These are phyloP conservation scores for Penicillium herquei DNA, from an alignment of 495 filamentous ascomycete genomes.

Conservation along the genomic window DNA sequence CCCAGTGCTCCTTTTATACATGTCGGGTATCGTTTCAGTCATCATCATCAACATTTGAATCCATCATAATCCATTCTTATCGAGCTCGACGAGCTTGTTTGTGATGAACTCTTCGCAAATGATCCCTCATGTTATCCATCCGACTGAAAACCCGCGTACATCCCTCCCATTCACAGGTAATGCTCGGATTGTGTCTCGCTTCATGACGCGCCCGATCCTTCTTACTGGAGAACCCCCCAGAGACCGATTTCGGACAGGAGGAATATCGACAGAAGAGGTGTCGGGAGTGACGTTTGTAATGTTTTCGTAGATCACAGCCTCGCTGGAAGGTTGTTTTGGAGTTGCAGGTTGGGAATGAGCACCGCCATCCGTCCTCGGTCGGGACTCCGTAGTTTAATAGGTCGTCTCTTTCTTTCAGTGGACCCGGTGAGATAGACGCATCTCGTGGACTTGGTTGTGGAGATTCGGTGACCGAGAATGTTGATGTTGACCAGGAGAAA, in stretches of 20 bases:
- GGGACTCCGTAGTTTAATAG: neutral
- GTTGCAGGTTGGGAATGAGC: slow-evolving; percentile 53
- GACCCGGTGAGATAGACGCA: neutral
- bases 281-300: slow-evolving; percentile 57
- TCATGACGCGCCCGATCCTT: slow-evolving; percentile 58
- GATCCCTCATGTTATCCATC: slow-evolving; percentile 59
- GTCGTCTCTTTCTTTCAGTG: neutral
- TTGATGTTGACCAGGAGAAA: slow-evolving; percentile 4
- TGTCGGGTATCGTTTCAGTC: neutral
- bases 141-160: slow-evolving; percentile 58
- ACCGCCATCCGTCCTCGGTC: slow-evolving; percentile 38
- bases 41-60: neutral
- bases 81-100: slow-evolving; percentile 1
- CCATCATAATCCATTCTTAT: neutral
- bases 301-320: slow-evolving; percentile 59
- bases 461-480: neutral
- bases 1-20: neutral
- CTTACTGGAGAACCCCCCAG: slow-evolving; percentile 56
- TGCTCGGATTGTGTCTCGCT: slow-evolving; percentile 55
- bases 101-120: slow-evolving; percentile 43
- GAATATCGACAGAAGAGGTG: slow-evolving; percentile 55
- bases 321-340: slow-evolving; percentile 52
- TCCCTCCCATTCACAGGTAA: slow-evolving; percentile 52
- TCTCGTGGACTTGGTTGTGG: neutral
- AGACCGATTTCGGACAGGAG: slow-evolving; percentile 50